Base-by-base conservation (phyloP, 495 filamentous ascomycete genomes). In the Bathelium albidoporum region DNA sequence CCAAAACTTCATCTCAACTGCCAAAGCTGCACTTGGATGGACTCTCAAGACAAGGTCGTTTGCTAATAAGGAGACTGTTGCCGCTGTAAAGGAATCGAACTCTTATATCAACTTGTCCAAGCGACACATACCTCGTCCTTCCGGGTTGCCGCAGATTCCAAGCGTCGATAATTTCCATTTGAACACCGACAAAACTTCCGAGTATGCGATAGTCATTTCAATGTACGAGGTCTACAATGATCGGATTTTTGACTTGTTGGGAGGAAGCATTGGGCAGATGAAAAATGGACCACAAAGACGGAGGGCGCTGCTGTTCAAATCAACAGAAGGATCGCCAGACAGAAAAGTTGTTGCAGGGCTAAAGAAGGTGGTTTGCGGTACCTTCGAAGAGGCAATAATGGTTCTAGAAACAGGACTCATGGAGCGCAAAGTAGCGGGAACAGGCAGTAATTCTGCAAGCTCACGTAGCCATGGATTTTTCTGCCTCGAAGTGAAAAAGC, bases 141-240 rank as follows among this genome's bases (percentile, higher is more conserved):
- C 82, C 26, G 76, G 80, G 0, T 74, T 90, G 1, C 90, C 91
- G 0, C 82, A 86, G 60, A 76, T 81, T 2, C 94, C 94, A 11
- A 84, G 90, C 67, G 83, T 96, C 60, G 82, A 82, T 73, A 79
- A 88, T 59, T 74, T 96, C 11, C 45, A 65, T 2, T 74, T 92
- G 0, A 80, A 85, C 4, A 77, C 85, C 63, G 90, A 94, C 61
- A 77, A 81, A 0, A 83, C 82, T 26, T 82, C 89, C 62, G 91
- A 97, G 65, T 97, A 96, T 70, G 87, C 91, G 3, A 85, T 98
- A 63, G 72, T 98, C 9, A 80, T 97, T 1, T 95, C 90, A 20
- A 98, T 97, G 94, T 98, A 97, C 75, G 95, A 98, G 75, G 94
- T 98, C 20, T 97, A 98, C 77, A 97, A 97, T 73, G 94, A 98